Evolutionary conservation across 2,329 filamentous ascomycete genomes (phyloP).

Genomic region (Ceratocystis huliohia): DNA sequence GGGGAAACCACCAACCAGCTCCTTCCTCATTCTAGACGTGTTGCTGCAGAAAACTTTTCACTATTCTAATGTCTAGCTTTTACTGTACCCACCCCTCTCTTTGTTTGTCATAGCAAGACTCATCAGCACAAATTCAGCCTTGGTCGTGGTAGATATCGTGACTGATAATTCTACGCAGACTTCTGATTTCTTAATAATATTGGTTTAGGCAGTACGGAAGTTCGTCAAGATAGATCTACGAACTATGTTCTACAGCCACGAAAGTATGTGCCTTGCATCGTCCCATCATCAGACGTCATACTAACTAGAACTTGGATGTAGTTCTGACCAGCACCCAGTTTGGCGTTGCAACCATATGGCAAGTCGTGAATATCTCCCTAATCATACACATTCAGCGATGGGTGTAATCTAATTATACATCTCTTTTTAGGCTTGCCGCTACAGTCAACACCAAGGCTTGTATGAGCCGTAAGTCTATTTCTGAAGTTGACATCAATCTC

Average conservation of each 20-base stretch:
- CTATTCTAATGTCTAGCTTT: neutral
- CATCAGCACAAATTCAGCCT: neutral
- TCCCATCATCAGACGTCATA: neutral
- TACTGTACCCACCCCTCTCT: neutral
- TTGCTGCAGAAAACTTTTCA: conserved; percentile 1
- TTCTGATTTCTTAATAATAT: neutral
- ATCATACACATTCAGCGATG: neutral
- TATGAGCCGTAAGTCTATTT: conserved; percentile 76
- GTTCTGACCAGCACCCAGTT: conserved; percentile 76
- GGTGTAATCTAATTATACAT: conserved; percentile 15
- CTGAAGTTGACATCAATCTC: conserved; percentile 72
- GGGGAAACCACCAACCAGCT: neutral
- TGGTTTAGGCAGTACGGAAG: neutral
- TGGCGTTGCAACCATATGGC: conserved; percentile 94
- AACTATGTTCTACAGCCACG: conserved; percentile 88
- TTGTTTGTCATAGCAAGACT: neutral
- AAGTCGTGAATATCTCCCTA: conserved; percentile 26
- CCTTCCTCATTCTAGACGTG: conserved; percentile 5
- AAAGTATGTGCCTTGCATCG: conserved; percentile 49
- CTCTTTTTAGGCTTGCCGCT: conserved; percentile 62
- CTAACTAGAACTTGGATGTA: conserved; percentile 28
- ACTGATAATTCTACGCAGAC: neutral
- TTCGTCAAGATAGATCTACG: neutral
- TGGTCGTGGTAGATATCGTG: neutral
- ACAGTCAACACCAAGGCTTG: conserved; percentile 65